phyloP scores from a whole-genome alignment of 1,284 basidiomycete species.

The Trametes sp. region DNA sequence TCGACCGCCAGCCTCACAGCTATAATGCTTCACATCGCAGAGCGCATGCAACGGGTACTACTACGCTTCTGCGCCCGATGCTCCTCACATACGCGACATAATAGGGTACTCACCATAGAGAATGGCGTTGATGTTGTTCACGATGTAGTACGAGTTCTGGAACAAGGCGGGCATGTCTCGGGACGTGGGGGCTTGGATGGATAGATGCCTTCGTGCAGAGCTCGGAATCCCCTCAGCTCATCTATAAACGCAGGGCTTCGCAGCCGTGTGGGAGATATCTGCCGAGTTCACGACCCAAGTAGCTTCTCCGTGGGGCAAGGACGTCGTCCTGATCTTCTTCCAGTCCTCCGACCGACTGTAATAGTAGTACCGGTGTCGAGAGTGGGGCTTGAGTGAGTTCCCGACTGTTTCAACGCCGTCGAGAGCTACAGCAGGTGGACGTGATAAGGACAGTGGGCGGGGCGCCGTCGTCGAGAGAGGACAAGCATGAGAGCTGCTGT shows the following conservation, averaged over 20 bases:
- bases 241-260: not conserved
- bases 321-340: not conserved
- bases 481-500: no score
- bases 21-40: no score
- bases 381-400: not conserved
- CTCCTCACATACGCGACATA: no score
- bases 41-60: no score
- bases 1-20: no score
- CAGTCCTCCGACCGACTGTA: not conserved
- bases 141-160: constrained; percentile 17
- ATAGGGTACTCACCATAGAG: constrained; percentile 15
- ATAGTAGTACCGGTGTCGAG: not conserved
- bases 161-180: constrained; percentile 1
- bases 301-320: not conserved
- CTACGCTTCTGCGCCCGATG: no score
- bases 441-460: not conserved
- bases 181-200: no score
- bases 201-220: no score
- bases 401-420: not conserved
- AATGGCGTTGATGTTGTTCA: constrained; percentile 19
- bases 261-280: not conserved
- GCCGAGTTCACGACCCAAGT: not conserved
- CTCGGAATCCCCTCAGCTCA: not conserved
- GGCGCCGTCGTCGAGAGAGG: not conserved
- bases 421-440: not conserved